Evolutionary conservation across 2,329 filamentous ascomycete genomes (phyloP).

Genomic region (Magnaporthiopsis rhizophila): DNA sequence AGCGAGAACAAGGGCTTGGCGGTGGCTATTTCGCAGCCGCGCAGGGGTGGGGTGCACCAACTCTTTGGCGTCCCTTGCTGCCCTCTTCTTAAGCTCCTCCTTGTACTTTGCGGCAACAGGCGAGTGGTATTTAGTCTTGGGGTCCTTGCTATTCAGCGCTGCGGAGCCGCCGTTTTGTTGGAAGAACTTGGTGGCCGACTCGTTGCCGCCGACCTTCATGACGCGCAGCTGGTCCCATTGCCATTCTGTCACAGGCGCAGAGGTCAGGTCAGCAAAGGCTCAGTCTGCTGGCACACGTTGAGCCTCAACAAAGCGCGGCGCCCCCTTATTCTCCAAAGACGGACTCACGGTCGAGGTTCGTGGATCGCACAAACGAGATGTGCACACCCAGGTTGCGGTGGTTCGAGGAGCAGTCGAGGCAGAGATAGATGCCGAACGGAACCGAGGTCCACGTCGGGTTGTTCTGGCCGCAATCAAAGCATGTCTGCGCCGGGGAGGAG

Average conservation of each 20-base stretch:
- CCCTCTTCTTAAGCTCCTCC: conserved; percentile 84
- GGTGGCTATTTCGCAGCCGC: neutral
- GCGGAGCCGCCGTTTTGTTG: conserved; percentile 92
- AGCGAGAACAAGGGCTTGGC: neutral
- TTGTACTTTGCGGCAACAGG: conserved; percentile 95
- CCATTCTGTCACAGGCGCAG: conserved; percentile 58
- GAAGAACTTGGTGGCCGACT: conserved; percentile 97
- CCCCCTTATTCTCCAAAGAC: neutral
- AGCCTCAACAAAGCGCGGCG: no score
- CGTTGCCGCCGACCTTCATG: conserved; percentile 98
- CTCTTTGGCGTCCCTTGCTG: conserved; percentile 76
- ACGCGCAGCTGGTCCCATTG: conserved; percentile 96
- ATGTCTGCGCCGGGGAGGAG: conserved; percentile 55
- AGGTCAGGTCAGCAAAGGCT: conserved; percentile 17
- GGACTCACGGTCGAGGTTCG: conserved; percentile 89
- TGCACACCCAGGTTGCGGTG: conserved; percentile 97
- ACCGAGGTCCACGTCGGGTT: conserved; percentile 98
- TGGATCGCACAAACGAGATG: conserved; percentile 97
- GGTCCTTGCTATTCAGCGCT: conserved; percentile 90
- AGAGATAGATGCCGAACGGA: conserved; percentile 91
- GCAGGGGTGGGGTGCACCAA: conserved; percentile 35
- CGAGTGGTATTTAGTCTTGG: conserved; percentile 94
- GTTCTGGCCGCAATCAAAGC: conserved; percentile 96
- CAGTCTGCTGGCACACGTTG: neutral
- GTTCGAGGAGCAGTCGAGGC: conserved; percentile 93